A percentile compares a stretch with the other conserved stretches of the same genome.
phyloP scores from a whole-genome alignment of 352 stramenopile genomes.

The Pythium apleroticum region DNA sequence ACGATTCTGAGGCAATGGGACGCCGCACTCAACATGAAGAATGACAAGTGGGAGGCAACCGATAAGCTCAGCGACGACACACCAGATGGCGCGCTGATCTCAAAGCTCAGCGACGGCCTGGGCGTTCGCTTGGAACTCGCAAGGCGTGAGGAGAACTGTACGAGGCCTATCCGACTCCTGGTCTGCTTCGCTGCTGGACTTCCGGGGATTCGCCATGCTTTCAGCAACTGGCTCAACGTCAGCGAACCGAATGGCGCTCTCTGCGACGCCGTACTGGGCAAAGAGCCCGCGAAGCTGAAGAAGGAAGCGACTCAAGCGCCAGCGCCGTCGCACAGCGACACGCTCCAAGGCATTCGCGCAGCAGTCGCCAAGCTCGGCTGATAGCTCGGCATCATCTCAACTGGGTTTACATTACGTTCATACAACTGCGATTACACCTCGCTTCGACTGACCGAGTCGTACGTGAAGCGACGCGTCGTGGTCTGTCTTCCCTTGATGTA shows the following conservation, averaged over 20 bases:
- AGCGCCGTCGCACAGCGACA: slow-evolving; percentile 14
- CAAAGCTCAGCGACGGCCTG: slow-evolving; percentile 51
- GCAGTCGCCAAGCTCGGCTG: slow-evolving; percentile 26
- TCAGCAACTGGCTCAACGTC: slow-evolving; percentile 48
- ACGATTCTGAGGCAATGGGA: slow-evolving; percentile 65
- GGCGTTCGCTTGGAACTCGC: slow-evolving; percentile 37
- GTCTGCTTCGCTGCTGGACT: slow-evolving; percentile 46
- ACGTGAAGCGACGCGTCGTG: slow-evolving; percentile 42
- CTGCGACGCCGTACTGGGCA: slow-evolving; percentile 49
- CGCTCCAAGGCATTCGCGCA: slow-evolving; percentile 21
- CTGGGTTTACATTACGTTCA: not conserved
- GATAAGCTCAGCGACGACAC: slow-evolving; percentile 35
- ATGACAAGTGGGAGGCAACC: slow-evolving; percentile 39
- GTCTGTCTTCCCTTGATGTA: slow-evolving; percentile 34
- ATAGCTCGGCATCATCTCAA: not conserved
- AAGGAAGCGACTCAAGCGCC: slow-evolving; percentile 16
- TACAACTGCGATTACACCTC: slow-evolving; percentile 23
- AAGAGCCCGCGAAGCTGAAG: slow-evolving; percentile 19
- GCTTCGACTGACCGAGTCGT: slow-evolving; percentile 49
- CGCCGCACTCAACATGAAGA: slow-evolving; percentile 32
- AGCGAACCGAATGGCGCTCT: slow-evolving; percentile 18
- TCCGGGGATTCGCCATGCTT: slow-evolving; percentile 42
- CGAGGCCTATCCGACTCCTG: slow-evolving; percentile 31
- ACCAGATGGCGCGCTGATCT: slow-evolving; percentile 43
- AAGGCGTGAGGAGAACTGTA: not conserved